Base-by-base conservation (phyloP, 768 basidiomycete genomes). In the Xerocomellus chrysenteron region DNA sequence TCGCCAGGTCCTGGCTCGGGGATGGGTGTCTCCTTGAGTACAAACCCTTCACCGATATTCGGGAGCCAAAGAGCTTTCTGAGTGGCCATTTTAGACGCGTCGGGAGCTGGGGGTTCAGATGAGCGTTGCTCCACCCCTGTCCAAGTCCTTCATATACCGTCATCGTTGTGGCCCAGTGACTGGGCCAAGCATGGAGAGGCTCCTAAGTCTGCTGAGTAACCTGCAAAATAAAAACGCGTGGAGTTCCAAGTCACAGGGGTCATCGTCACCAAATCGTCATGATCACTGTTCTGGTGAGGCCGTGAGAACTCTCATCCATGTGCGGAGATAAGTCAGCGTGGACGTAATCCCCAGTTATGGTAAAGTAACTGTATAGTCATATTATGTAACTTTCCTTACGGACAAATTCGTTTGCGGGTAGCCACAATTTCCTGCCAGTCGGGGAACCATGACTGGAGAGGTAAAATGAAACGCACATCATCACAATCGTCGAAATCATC, bases 1-100 rank as follows among this genome's bases (percentile, higher is more conserved):
- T 81, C 76, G 30, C 75, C 75, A 4, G 73, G 68, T 0, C 74
- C 74, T 5, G 80, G 79, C 14, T 61, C 60, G 0, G 69, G 73
- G 3, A 79, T 65, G 1, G 59, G 48, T 24, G 11, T 52, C 21
- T 54, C 32, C 39, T 47, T 45, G 8, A 65, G 36, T n/a, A n/a
- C 33, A 40, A 66, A 55, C 26, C 56, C 40, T 4, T 47, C 55
- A 33, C 59, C 62, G 19, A 67, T 1, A 19, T 47, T 47, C 24
- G 48, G 36, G 33, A 62, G 57, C 57, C 60, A 68, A 17, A 68
- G 54, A 40, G 50, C 58, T 44, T 52, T 58, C 55, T 68, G 60
- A 33, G 50, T 51, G 28, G 59, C n/a, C 55, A 56, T 59, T 37
- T 47, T 35, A 2, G 9, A 30, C 26, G 26, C 6, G 42, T n/a